Evolutionary conservation across 805 yeast species (phyloP), one percentile per base, ranked within the genome.

Genomic region (Zygoascus tannicola): DNA sequence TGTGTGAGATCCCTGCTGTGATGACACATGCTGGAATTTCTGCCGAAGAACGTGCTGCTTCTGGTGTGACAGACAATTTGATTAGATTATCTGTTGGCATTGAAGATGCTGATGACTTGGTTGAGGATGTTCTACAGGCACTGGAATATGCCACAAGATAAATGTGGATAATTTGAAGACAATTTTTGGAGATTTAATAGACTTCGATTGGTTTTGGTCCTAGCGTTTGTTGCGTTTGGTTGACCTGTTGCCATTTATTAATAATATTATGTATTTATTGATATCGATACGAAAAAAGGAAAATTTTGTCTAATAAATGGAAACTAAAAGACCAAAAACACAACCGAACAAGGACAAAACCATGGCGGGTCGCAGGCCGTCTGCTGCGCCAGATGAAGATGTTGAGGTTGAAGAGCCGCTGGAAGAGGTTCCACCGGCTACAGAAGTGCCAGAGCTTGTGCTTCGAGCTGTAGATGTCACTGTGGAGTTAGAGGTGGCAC

Each of bases 1-100:
- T 85, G 57, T 67, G 83, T 52, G 94, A 85, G 66, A 88, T 85
- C 40, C 95, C 95, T 35, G 92, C 94, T 38, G 76, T 78, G 46
- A 85, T 85, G 95, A 85, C 95, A 56, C 95, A 85, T 57, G 92
- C 90, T 44, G 94, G 94, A 60, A 85, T 85, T 63, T 86, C 92
- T 58, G 70, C 71, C 61, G 84, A 70, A 43, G 80, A 76, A 56
- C 78, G 94, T 67, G 90, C 81, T 66, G 74, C 77, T 42, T 73
- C 78, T 47, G 94, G 94, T 51, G 92, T 85, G 38, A 82, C 59
- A 55, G 94, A 84, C 57, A 86, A 84, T 65, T 73, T 85, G 64
- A 71, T 85, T 55, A 78, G 95, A 70, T 70, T 85, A 44, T 78
- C 86, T 51, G 87, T 85, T 40, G 95, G 95, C 65, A 81, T 85